Conservation (phyloP, 192 early-diverging fungal species). For the Backusella parvicylindrica region DNA sequence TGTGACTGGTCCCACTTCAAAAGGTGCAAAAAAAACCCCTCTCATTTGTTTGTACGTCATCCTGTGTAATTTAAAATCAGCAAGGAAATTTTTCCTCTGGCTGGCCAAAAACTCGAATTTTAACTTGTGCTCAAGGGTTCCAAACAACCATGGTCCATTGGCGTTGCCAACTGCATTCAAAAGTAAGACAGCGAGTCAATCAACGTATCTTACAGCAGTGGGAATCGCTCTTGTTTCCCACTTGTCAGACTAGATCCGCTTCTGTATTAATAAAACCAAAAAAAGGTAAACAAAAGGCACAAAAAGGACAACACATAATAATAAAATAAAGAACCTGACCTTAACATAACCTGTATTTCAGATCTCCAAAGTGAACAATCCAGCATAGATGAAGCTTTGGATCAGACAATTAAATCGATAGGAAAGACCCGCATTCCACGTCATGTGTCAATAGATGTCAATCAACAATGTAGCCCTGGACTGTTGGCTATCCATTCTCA, state of each 20-base stretch:
- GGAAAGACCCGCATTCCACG: neutral
- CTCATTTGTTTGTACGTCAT: neutral
- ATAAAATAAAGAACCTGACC: neutral
- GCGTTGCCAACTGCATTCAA: conserved; percentile 14
- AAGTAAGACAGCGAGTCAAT: neutral
- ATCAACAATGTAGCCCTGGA: conserved; percentile 2
- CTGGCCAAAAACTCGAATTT: neutral
- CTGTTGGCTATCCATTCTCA: conserved; percentile 5
- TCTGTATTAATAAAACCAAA: neutral
- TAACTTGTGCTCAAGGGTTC: neutral
- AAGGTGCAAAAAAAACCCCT: neutral
- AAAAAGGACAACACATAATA: neutral
- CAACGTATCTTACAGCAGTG: neutral
- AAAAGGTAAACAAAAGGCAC: neutral
- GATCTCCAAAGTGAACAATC: neutral
- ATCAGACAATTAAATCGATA: neutral
- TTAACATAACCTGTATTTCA: too few species aligned
- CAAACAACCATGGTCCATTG: conserved; percentile 2
- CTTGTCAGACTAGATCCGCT: neutral
- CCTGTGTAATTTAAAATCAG: neutral
- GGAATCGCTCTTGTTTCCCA: neutral
- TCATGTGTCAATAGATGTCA: conserved; percentile 1
- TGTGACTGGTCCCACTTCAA: neutral
- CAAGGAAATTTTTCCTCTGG: neutral
- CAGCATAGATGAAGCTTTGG: neutral